These are phyloP conservation scores for Lavandula angustifolia DNA, from an alignment of 257 asterid genomes.

Conservation along the genomic window DNA sequence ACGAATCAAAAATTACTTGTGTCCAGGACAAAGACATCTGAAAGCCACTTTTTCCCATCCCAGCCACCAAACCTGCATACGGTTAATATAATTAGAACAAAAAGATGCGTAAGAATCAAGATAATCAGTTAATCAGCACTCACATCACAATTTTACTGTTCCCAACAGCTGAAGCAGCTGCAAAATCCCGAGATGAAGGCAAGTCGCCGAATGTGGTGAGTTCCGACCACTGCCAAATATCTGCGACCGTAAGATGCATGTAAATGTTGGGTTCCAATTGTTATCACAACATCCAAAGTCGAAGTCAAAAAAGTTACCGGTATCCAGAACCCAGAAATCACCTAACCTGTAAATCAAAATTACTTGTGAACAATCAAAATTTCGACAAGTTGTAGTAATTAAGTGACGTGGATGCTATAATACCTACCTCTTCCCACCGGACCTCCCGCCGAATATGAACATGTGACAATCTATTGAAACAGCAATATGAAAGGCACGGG, in stretches of 20 bases:
- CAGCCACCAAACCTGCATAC: conserved; percentile 95
- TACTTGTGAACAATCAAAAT: conserved; percentile 27
- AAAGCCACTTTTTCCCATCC: conserved; percentile 99
- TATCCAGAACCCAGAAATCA: conserved; percentile 98
- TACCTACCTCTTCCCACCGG: conserved; percentile 75
- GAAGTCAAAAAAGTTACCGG: conserved; percentile 58
- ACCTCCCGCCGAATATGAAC: conserved; percentile 96
- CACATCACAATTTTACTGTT: conserved; percentile 91
- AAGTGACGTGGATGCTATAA: conserved; percentile 20
- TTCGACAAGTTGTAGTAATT: conserved; percentile 20
- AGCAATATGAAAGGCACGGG: conserved; percentile 91
- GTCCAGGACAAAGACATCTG: conserved; percentile 85
- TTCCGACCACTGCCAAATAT: conserved; percentile 99
- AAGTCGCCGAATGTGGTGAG: conserved; percentile 96
- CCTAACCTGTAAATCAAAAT: conserved; percentile 69
- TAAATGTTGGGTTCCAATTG: conserved; percentile 15
- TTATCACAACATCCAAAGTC: conserved; percentile 3
- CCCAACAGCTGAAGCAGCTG: conserved; percentile 94
- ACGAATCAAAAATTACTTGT: conserved; percentile 57
- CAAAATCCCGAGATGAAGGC: conserved; percentile 95
- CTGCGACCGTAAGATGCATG: conserved; percentile 43
- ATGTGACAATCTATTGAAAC: conserved; percentile 89
- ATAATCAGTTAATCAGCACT: conserved; percentile 27
- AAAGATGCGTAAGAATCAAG: conserved; percentile 28
- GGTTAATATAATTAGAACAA: conserved; percentile 26